Evolutionary conservation across 805 yeast genomes (phyloP).

Genomic region (Jamesozyma jinghongensis): DNA sequence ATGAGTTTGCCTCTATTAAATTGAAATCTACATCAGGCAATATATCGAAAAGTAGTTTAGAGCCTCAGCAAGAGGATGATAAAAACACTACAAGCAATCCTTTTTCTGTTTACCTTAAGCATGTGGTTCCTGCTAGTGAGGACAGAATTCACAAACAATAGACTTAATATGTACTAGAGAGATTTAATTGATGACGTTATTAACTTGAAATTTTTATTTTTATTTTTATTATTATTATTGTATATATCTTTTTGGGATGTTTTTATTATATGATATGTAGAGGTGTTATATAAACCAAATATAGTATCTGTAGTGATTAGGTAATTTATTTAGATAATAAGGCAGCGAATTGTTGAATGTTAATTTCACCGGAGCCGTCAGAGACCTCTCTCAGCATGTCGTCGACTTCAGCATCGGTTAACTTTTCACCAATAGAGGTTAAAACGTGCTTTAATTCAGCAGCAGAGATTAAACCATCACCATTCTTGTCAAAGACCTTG

Average conservation of each 20-base stretch:
- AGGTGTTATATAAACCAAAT: background rate
- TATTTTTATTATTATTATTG: no score
- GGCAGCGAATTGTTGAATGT: constrained; percentile 92
- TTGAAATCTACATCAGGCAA: background rate
- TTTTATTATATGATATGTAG: background rate
- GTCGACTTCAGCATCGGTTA: constrained; percentile 93
- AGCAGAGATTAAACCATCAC: constrained; percentile 94
- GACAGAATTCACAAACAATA: constrained; percentile 26
- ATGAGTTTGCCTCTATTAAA: constrained; percentile 1
- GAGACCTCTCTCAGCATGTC: constrained; percentile 96
- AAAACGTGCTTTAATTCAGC: constrained; percentile 95
- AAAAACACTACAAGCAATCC: constrained; percentile 22
- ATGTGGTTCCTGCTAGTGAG: constrained; percentile 32
- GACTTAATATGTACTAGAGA: no score
- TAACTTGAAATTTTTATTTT: no score
- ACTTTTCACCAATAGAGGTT: constrained; percentile 94
- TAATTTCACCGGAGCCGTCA: constrained; percentile 94
- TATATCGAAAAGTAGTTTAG: background rate
- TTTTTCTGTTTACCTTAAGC: constrained; percentile 30
- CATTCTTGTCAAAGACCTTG: constrained; percentile 93
- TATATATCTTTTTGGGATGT: no score
- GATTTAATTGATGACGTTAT: no score
- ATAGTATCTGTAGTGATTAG: background rate
- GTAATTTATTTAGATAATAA: constrained; percentile 60
- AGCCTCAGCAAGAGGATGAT: constrained; percentile 12